Evolutionary conservation across 2,329 filamentous ascomycete genomes (phyloP), one percentile per base, ranked within the genome.

Genomic region (Alternaria consortialis): DNA sequence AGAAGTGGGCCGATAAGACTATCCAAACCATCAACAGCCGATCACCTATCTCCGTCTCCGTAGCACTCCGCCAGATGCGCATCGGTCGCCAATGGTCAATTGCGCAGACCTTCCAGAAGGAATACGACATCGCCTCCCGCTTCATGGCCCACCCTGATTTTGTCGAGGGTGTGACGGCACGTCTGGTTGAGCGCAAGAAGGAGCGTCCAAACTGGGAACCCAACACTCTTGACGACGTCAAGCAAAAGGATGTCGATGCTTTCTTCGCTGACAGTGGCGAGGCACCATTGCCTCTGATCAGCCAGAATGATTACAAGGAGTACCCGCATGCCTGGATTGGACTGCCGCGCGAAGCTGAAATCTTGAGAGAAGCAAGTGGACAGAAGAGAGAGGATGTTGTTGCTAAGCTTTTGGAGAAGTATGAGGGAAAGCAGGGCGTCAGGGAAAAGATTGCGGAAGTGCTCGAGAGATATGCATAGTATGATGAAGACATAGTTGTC

Each of bases 101-200:
- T 71, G 83, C 86, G 15, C 87, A 97, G 80, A 89, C 94, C 1
- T 99, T 98, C 84, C 84, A 89, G 75, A 88, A 88, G 65, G 95
- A 99, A 82, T 87, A 95, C 80, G 86, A 90, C 74, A 93, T 99
- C 61, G 93, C 94, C 2, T 83, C 86, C 60, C 87, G 88, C 65
- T 98, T 99, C 83, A 98, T 99, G 94, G 85, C 85, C 58, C 90
- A 95, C 77, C 91, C 88, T 5, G 95, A 99, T 80, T 99, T 99
- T 74, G 89, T 89, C 43, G 92, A 97, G 80, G 95, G 95, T 55
- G 94, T 99, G n/a, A 88, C 88, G 53, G 90, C 93, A 25, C 86
- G 90, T 50, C 85, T 99, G 40, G 86, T 95, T 70, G 85, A 88
- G 73, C 93, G 93, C 80, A 85, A 85, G 44, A 81, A 86, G 53